phyloP scores from a whole-genome alignment of 371 early-diverging fungal species.

The Entomophthora muscae region DNA sequence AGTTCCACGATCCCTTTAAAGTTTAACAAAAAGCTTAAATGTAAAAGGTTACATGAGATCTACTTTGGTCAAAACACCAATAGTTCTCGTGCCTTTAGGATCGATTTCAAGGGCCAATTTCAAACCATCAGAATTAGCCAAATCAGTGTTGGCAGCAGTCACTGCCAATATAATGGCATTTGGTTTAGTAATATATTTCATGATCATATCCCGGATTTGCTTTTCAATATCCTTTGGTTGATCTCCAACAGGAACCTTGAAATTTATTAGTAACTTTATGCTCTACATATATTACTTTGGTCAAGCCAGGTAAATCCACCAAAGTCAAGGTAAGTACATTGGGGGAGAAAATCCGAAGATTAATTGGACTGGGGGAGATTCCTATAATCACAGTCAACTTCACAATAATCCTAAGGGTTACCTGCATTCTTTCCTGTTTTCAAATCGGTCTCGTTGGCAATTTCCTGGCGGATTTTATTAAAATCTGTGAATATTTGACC shows the following conservation, averaged over 20 bases:
- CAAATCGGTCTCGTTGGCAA: conserved; percentile 76
- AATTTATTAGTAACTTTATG: conserved; percentile 3
- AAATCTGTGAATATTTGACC: conserved; percentile 85
- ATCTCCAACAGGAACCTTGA: conserved; percentile 83
- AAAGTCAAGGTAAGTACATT: conserved; percentile 93
- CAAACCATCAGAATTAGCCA: conserved; percentile 97
- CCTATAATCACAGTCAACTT: conserved; percentile 18
- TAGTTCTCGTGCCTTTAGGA: conserved; percentile 92
- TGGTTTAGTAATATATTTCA: conserved; percentile 85
- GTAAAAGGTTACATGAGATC: conserved; percentile 83
- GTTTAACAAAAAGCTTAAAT: not conserved
- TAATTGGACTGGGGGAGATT: conserved; percentile 87
- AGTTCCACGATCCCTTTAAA: conserved; percentile 79
- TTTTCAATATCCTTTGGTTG: conserved; percentile 98
- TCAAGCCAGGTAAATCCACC: conserved; percentile 96
- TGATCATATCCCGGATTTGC: conserved; percentile 90
- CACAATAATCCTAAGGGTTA: conserved; percentile 11
- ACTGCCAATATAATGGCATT: conserved; percentile 97
- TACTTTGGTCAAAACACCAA: conserved; percentile 98
- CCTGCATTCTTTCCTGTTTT: conserved; percentile 84
- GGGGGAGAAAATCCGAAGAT: conserved; percentile 84
- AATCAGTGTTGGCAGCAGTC: conserved; percentile 93
- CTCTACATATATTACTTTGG: conserved; percentile 34
- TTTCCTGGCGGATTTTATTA: conserved; percentile 86
- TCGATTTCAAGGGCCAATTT: conserved; percentile 93